Evolutionary conservation across 169 alveolate species (phyloP), one percentile per base, ranked within the genome.

Genomic region (Plasmodium gallinaceum): DNA sequence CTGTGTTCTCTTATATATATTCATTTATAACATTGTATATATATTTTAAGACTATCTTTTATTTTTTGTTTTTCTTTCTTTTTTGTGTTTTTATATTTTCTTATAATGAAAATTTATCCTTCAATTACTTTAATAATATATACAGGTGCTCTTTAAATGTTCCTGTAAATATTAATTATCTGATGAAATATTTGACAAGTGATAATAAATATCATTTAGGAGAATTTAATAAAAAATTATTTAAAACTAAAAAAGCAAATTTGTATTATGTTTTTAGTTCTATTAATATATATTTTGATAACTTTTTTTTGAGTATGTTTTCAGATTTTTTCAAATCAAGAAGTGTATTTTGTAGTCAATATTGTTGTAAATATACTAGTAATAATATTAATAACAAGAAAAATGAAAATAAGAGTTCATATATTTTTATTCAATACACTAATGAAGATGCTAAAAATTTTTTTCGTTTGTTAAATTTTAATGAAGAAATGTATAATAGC

Each of bases 1-100:
- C 68, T 24, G 8, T 76, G n/a, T 3, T 76, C 14, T 74, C 52
- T 16, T 24, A 32, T 58, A 20, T 74, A 16, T 74, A 74, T 58
- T 58, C 73, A 16, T 60, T 32, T 32, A 76, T 76, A 39, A 42
- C 51, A 10, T 45, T 76, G 12, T 51, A 76, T 64, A 64, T 18
- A 76, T 57, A 20, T 20, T 64, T 64, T 26, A 76, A 42, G 14
- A 45, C 22, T 2, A 12, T 64, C n/a, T 58, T 76, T 66, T 51
- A 64, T n/a, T 24, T 64, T n/a, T 39, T 76, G 22, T 6, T 64
- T 6, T 48, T 72, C 9, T 20, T 69, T 24, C 24, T 76, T 24
- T 10, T 76, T 8, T 76, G 24, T 57, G n/a, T 18, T 26, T 64
- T 16, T 16, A 58, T 43, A 58, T n/a, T 74, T 62, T 10, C 57